These are phyloP conservation scores for Falciphora oryzae DNA, from an alignment of 2,329 filamentous ascomycete species.

Conservation along the genomic window DNA sequence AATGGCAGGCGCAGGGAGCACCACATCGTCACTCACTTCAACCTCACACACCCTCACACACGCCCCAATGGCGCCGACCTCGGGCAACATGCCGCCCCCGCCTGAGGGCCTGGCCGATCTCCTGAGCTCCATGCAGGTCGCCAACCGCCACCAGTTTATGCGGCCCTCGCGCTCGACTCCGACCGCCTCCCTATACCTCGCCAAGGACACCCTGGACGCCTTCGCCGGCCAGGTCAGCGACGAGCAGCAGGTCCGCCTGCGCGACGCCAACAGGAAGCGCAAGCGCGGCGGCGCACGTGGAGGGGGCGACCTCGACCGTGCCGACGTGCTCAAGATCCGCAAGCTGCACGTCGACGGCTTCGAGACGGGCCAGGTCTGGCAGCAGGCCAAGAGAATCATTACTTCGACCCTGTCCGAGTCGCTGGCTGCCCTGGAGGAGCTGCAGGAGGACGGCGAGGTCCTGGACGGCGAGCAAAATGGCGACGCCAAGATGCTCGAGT, in stretches of 20 bases:
- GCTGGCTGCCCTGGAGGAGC: constrained; percentile 38
- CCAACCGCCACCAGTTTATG: constrained; percentile 69
- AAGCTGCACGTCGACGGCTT: constrained; percentile 86
- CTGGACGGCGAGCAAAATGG: background rate
- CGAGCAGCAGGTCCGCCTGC: constrained; percentile 62
- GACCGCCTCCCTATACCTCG: constrained; percentile 62
- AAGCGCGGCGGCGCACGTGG: constrained; percentile 48
- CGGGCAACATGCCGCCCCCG: constrained; percentile 30
- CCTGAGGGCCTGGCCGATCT: constrained; percentile 52
- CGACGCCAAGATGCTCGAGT: constrained; percentile 23
- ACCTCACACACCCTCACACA: constrained; percentile 59
- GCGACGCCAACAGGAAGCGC: constrained; percentile 62
- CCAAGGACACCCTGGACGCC: constrained; percentile 75
- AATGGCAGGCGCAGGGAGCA: constrained; percentile 37
- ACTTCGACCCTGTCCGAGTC: constrained; percentile 46
- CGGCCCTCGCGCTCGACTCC: constrained; percentile 64
- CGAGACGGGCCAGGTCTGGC: constrained; percentile 84
- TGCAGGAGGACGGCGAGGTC: constrained; percentile 36
- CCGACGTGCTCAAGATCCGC: constrained; percentile 64
- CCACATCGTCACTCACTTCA: constrained; percentile 55
- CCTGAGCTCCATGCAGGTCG: constrained; percentile 36
- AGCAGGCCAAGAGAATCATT: constrained; percentile 83
- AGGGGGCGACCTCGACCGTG: constrained; percentile 29
- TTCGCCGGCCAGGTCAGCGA: constrained; percentile 70
- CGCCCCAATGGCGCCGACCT: constrained; percentile 35